Evolutionary conservation across 352 stramenopile species (phyloP).

Genomic region (Phytopythium vexans): DNA sequence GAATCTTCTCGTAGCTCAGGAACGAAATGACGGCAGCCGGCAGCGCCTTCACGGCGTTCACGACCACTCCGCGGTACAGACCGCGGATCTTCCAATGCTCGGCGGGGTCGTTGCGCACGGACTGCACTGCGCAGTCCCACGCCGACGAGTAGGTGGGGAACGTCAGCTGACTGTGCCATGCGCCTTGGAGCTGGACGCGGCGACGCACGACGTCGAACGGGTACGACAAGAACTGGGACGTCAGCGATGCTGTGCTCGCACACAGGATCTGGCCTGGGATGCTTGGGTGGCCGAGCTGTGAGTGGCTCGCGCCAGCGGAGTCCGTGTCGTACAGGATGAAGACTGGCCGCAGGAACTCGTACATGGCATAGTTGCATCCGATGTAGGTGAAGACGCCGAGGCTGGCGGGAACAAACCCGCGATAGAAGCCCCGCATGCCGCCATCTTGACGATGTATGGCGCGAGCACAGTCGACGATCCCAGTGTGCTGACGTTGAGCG

Average conservation of each 20-base stretch:
- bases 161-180: constrained; percentile 52
- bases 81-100: constrained; percentile 14
- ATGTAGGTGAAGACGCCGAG: constrained; percentile 83
- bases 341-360: constrained; percentile 76
- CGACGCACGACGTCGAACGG: constrained; percentile 80
- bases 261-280: constrained; percentile 79
- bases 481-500: constrained; percentile 31
- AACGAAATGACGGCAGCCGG: constrained; percentile 77
- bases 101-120: constrained; percentile 31
- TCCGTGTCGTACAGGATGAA: constrained; percentile 79
- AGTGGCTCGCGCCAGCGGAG: constrained; percentile 26
- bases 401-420: constrained; percentile 63
- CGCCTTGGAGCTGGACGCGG: constrained; percentile 71
- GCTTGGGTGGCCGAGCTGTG: constrained; percentile 56
- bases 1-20: constrained; percentile 78
- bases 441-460: constrained; percentile 44
- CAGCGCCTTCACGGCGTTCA: constrained; percentile 70
- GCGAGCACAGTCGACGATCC: constrained; percentile 51
- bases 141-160: constrained; percentile 74
- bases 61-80: constrained; percentile 69
- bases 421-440: constrained; percentile 63
- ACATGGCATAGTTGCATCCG: constrained; percentile 80
- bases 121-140: constrained; percentile 65
- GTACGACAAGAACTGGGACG: constrained; percentile 73
- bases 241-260: constrained; percentile 60